A percentile compares a stretch with the other conserved stretches of the same genome.
Conservation (phyloP, 2,329 filamentous ascomycete species). For the Sporothrix humicola region DNA sequence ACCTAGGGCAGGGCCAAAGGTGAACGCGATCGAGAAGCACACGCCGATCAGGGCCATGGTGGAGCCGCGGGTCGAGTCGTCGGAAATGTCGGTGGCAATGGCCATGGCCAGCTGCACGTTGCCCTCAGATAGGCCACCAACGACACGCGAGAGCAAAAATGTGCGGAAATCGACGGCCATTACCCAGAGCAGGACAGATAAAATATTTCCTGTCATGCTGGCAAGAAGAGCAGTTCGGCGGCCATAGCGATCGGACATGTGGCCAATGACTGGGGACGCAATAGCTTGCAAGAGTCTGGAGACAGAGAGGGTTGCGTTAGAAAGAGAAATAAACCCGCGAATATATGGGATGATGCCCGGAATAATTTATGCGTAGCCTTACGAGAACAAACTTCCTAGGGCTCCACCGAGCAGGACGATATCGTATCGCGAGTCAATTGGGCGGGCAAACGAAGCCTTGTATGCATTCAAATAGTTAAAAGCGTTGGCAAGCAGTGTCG, state of each 20-base stretch:
- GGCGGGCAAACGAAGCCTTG: slow-evolving; percentile 88
- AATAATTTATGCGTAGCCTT: slow-evolving; percentile 38
- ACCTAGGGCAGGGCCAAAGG: slow-evolving; percentile 90
- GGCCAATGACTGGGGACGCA: slow-evolving; percentile 89
- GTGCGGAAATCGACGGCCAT: slow-evolving; percentile 92
- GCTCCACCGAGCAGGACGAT: slow-evolving; percentile 94
- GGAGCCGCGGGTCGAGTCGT: slow-evolving; percentile 79
- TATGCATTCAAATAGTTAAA: slow-evolving; percentile 88
- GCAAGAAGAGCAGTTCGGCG: slow-evolving; percentile 84
- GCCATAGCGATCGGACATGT: slow-evolving; percentile 85
- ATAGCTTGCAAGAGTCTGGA: slow-evolving; percentile 83
- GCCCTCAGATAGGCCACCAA: slow-evolving; percentile 92
- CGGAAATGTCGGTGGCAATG: slow-evolving; percentile 94
- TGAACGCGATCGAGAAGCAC: slow-evolving; percentile 97
- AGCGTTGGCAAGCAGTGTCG: slow-evolving; percentile 77
- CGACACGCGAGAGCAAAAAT: slow-evolving; percentile 89
- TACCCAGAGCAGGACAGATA: slow-evolving; percentile 94
- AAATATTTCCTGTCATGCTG: slow-evolving; percentile 91
- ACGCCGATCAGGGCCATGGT: slow-evolving; percentile 97
- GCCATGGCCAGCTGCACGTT: slow-evolving; percentile 96
- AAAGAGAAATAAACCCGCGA: not conserved
- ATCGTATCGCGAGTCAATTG: slow-evolving; percentile 95
- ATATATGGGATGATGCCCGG: not conserved
- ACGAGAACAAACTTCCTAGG: slow-evolving; percentile 87
- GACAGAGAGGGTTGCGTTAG: not conserved